phyloP scores from a whole-genome alignment of 1,139 yeast species.

The Debaryomycetaceae sp. region DNA sequence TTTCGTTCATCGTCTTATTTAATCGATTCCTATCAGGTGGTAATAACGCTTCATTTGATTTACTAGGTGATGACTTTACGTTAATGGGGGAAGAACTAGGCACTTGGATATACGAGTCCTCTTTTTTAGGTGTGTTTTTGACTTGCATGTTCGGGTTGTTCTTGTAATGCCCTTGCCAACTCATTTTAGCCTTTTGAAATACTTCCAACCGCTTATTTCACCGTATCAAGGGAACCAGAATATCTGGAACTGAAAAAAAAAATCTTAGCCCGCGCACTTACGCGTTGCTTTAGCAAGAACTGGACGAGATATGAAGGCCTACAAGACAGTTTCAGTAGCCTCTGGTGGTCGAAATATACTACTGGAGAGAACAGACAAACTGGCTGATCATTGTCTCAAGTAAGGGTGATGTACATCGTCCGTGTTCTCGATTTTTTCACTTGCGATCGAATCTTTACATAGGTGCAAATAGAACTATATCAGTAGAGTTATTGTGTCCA shows the following conservation, averaged over 20 bases:
- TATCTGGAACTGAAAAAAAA: not conserved
- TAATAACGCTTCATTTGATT: slow-evolving; percentile 6
- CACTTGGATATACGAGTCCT: slow-evolving; percentile 26
- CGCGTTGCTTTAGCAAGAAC: not conserved
- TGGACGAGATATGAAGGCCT: too few species aligned
- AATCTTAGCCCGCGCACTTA: not conserved
- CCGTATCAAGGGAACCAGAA: not conserved
- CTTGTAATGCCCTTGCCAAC: slow-evolving; percentile 25
- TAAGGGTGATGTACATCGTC: too few species aligned
- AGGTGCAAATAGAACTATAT: too few species aligned
- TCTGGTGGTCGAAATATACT: too few species aligned
- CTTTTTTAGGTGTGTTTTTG: slow-evolving; percentile 16
- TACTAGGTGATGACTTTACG: slow-evolving; percentile 22
- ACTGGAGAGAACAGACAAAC: too few species aligned
- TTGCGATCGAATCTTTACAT: too few species aligned
- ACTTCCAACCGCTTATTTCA: not conserved
- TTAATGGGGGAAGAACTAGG: slow-evolving; percentile 37
- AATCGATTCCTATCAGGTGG: slow-evolving; percentile 13
- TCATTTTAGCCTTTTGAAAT: slow-evolving; percentile 15
- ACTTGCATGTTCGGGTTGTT: slow-evolving; percentile 17
- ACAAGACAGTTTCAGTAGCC: too few species aligned
- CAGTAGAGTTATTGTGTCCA: too few species aligned
- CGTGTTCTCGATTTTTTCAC: too few species aligned
- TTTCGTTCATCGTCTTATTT: slow-evolving; percentile 14
- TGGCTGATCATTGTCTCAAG: too few species aligned